phyloP scores from a whole-genome alignment of 805 yeast species.

The Zygosaccharomyces kombuchaensis region DNA sequence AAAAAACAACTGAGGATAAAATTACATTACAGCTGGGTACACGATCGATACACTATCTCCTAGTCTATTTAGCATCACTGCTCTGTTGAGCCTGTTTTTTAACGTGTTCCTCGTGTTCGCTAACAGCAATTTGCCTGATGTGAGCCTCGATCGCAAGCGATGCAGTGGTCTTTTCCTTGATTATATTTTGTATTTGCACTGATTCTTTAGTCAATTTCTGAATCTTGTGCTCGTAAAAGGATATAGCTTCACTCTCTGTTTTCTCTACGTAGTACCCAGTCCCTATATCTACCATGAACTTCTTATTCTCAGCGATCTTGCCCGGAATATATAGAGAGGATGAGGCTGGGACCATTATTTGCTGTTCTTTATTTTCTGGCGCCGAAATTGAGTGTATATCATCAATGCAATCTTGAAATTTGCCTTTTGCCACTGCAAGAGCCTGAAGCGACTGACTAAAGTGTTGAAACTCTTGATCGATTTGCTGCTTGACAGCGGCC shows the following conservation, averaged over 20 bases:
- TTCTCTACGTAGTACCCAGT: slow-evolving; percentile 95
- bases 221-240: slow-evolving; percentile 70
- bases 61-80: not conserved
- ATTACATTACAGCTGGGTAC: not conserved
- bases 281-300: slow-evolving; percentile 88
- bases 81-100: slow-evolving; percentile 5
- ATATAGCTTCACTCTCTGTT: slow-evolving; percentile 55
- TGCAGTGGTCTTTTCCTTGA: slow-evolving; percentile 63
- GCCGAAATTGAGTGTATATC: slow-evolving; percentile 56
- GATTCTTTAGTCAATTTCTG: slow-evolving; percentile 68
- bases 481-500: slow-evolving; percentile 71
- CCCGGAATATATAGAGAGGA: slow-evolving; percentile 90
- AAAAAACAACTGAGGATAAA: not conserved
- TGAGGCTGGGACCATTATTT: slow-evolving; percentile 80
- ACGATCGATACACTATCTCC: not conserved
- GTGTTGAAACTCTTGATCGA: slow-evolving; percentile 83
- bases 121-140: slow-evolving; percentile 29
- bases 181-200: slow-evolving; percentile 65
- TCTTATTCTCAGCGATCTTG: slow-evolving; percentile 54
- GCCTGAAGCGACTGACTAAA: slow-evolving; percentile 81
- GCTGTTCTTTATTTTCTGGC: slow-evolving; percentile 41
- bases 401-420: slow-evolving; percentile 73
- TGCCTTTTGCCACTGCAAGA: slow-evolving; percentile 72
- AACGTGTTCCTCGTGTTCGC: slow-evolving; percentile 32
- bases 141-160: slow-evolving; percentile 32